Evolutionary conservation across 768 basidiomycete species (phyloP).

Genomic region (Lactarius evosmus): DNA sequence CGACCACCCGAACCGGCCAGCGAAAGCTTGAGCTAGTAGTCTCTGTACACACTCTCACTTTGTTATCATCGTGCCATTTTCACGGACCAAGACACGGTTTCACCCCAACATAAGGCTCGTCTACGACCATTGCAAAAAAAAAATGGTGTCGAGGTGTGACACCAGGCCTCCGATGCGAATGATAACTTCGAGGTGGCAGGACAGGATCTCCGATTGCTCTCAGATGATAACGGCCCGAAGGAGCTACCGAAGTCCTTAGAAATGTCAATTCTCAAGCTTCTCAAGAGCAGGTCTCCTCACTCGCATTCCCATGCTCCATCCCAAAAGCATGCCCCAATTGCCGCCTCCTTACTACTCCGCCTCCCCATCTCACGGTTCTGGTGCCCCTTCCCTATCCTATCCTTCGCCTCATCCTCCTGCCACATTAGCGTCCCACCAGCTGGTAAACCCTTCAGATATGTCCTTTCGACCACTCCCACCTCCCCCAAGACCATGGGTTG

Average conservation of each 20-base stretch:
- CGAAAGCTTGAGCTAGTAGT: neutral
- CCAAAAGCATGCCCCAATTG: neutral
- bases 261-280: neutral
- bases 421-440: neutral
- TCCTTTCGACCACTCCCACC: neutral
- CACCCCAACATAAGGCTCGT: neutral
- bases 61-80: neutral
- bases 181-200: neutral
- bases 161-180: neutral
- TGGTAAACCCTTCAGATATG: neutral
- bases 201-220: neutral
- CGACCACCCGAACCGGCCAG: too few species aligned
- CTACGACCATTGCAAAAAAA: neutral
- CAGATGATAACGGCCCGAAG: neutral
- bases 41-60: neutral
- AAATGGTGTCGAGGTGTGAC: neutral
- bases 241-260: neutral
- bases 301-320: neutral
- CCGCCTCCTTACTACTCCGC: conserved; percentile 9
- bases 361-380: neutral
- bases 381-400: neutral
- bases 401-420: neutral
- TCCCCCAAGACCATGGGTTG: neutral
- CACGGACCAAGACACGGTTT: neutral
- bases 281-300: neutral